Percentiles rank a stretch among this genome's conserved stretches.
These are phyloP conservation scores for Bromus sterilis DNA, from an alignment of 176 grass and related monocot species.

Conservation along the genomic window DNA sequence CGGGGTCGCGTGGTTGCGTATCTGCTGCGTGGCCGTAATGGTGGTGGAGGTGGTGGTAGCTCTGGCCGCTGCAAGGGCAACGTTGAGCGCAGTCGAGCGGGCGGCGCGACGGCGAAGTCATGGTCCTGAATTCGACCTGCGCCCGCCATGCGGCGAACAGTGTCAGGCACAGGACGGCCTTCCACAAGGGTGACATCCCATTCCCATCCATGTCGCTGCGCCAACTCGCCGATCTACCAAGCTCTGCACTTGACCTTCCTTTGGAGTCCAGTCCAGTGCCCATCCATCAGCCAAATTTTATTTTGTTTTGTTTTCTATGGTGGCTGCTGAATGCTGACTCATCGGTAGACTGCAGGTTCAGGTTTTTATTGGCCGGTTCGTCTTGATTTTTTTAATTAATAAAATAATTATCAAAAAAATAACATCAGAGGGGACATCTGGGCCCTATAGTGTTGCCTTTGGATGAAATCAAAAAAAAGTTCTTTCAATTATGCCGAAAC, in stretches of 20 bases:
- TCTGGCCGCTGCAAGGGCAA: background rate
- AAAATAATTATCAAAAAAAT: too few relatives aligned
- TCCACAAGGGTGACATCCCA: background rate
- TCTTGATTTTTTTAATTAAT: too few relatives aligned
- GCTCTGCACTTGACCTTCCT: background rate
- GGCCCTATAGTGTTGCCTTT: too few relatives aligned
- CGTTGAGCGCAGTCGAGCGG: background rate
- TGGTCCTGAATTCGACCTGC: background rate
- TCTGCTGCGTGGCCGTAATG: background rate
- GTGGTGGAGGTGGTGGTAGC: background rate
- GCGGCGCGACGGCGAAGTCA: background rate
- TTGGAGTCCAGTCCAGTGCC: background rate
- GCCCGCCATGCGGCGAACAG: background rate
- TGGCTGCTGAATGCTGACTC: too few relatives aligned
- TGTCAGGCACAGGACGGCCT: background rate
- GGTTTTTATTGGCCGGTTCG: too few relatives aligned
- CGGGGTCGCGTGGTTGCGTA: background rate
- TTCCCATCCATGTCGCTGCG: background rate
- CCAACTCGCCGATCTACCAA: too few relatives aligned
- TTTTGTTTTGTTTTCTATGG: too few relatives aligned
- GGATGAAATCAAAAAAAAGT: too few relatives aligned
- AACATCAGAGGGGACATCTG: too few relatives aligned
- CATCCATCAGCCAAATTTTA: too few relatives aligned
- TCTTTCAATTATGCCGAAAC: too few relatives aligned
- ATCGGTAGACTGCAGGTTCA: too few relatives aligned